Evolutionary conservation across 2,329 filamentous ascomycete species (phyloP).

Genomic region (Aspergillus udagawae): DNA sequence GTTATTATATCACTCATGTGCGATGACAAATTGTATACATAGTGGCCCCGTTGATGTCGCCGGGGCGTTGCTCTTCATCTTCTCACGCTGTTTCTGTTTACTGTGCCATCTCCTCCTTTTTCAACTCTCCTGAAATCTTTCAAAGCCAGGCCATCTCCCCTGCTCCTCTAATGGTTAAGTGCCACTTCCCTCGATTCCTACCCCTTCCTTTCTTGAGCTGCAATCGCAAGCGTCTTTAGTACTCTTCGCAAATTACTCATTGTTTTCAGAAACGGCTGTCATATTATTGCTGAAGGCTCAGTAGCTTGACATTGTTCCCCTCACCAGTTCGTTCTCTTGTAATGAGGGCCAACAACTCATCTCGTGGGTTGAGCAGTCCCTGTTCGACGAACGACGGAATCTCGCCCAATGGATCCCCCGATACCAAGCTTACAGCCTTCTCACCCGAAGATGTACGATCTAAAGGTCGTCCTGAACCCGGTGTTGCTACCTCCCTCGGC

Average conservation of each 20-base stretch:
- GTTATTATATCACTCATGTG: neutral
- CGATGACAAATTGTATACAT: neutral
- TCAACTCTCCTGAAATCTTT: neutral
- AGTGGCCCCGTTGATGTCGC: neutral
- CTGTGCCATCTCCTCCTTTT: neutral
- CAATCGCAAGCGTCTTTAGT: neutral
- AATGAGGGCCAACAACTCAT: constrained; percentile 26
- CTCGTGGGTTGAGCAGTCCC: constrained; percentile 33
- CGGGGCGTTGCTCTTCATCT: neutral
- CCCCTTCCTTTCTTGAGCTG: neutral
- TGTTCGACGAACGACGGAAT: constrained; percentile 47
- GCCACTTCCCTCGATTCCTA: neutral
- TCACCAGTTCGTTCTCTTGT: neutral
- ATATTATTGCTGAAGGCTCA: neutral
- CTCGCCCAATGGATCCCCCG: constrained; percentile 61
- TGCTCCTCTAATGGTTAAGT: neutral
- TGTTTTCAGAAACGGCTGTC: neutral
- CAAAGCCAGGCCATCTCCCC: neutral
- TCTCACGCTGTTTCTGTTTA: neutral
- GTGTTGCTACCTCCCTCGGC: constrained; percentile 10
- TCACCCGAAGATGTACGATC: constrained; percentile 56
- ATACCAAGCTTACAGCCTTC: constrained; percentile 61
- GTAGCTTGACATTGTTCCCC: neutral
- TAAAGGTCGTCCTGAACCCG: constrained; percentile 28
- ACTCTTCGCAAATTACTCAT: neutral